Evolutionary conservation across 331 rosid species (phyloP).

Genomic region (Stylosanthes scabra): DNA sequence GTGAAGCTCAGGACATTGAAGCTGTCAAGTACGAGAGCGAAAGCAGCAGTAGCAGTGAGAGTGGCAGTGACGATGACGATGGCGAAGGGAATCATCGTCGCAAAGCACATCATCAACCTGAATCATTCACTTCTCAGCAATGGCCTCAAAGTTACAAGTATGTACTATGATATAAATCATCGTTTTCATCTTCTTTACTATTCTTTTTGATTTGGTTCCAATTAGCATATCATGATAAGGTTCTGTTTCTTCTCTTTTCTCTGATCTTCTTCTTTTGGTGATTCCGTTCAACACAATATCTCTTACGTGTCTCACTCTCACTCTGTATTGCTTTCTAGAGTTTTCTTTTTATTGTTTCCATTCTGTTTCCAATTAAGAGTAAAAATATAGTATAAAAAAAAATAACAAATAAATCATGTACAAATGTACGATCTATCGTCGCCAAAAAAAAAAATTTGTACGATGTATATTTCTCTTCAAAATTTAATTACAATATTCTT

Average conservation of each 20-base stretch:
- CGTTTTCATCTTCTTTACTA: not conserved
- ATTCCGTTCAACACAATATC: not conserved
- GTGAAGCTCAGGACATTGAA: slow-evolving; percentile 38
- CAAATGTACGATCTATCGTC: no score
- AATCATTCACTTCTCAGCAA: slow-evolving; percentile 47
- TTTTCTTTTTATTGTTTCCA: not conserved
- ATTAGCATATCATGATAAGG: not conserved
- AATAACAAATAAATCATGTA: no score
- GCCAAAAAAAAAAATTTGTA: no score
- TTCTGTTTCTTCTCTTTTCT: not conserved
- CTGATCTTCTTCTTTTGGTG: not conserved
- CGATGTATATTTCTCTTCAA: no score
- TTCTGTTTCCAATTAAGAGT: no score
- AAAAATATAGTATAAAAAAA: no score
- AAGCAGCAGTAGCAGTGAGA: slow-evolving; percentile 9
- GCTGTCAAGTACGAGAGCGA: slow-evolving; percentile 38
- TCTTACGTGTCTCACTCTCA: not conserved
- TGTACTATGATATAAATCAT: not conserved
- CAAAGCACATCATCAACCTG: not conserved
- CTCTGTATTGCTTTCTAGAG: not conserved
- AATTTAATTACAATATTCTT: no score
- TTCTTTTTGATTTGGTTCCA: not conserved
- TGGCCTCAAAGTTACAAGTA: slow-evolving; percentile 56
- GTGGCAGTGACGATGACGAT: not conserved
- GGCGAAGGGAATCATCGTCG: not conserved